Conservation (phyloP, 305 asterid genomes). For the Striga hermonthica region DNA sequence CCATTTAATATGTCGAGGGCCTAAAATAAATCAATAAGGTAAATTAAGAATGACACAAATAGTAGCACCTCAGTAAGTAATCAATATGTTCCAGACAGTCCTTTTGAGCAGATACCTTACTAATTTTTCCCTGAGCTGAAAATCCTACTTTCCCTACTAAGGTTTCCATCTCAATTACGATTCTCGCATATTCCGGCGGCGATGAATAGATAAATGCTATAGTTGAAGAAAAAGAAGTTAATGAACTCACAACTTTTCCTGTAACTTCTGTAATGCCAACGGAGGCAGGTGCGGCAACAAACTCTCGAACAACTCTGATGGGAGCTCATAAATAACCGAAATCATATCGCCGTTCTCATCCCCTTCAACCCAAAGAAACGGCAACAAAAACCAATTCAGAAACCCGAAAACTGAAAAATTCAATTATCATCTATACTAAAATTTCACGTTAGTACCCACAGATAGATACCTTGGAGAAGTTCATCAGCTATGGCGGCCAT, state of each 20-base stretch:
- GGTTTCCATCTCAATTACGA: not conserved
- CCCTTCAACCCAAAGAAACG: conserved; percentile 36
- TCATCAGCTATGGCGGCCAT: conserved; percentile 48
- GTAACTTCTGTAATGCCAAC: conserved; percentile 62
- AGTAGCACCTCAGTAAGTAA: no score
- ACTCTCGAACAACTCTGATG: conserved; percentile 57
- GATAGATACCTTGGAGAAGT: conserved; percentile 47
- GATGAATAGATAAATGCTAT: not conserved
- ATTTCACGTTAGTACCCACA: not conserved
- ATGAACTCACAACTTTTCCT: conserved; percentile 50
- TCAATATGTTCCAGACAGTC: no score
- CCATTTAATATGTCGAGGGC: no score
- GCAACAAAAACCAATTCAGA: not conserved
- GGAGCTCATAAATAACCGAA: conserved; percentile 50
- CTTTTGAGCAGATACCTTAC: no score
- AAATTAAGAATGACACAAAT: no score
- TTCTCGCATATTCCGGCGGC: no score
- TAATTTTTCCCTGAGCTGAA: no score
- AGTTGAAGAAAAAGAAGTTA: not conserved
- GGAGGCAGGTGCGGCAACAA: conserved; percentile 72
- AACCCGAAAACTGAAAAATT: not conserved
- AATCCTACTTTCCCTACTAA: not conserved
- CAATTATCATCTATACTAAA: conserved; percentile 2
- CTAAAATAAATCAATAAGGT: no score
- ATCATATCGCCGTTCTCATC: conserved; percentile 41